These are phyloP conservation scores for Alternaria sp. DNA, from an alignment of 2,329 filamentous ascomycete species.

Conservation along the genomic window DNA sequence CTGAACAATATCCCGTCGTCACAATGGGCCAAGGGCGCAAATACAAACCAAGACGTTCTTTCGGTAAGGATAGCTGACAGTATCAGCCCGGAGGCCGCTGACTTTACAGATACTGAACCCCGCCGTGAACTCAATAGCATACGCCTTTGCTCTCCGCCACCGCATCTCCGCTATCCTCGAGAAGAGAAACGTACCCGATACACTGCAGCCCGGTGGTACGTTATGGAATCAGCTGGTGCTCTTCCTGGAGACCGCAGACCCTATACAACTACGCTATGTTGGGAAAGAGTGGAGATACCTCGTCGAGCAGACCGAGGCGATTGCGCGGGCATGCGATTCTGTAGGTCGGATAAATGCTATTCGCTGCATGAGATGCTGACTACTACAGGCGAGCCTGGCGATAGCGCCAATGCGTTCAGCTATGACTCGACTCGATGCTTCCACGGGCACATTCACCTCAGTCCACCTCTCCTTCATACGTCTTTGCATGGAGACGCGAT, in stretches of 20 bases:
- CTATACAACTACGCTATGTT: slow-evolving; percentile 61
- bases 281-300: slow-evolving; percentile 56
- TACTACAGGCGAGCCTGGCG: slow-evolving; percentile 41
- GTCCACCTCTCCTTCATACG: slow-evolving; percentile 65
- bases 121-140: slow-evolving; percentile 63
- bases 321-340: slow-evolving; percentile 38
- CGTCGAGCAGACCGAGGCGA: slow-evolving; percentile 48
- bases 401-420: slow-evolving; percentile 56
- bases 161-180: slow-evolving; percentile 51
- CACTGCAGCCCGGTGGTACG: slow-evolving; percentile 51
- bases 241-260: slow-evolving; percentile 59
- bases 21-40: slow-evolving; percentile 44
- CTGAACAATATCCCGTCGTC: slow-evolving; percentile 41
- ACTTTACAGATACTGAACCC: slow-evolving; percentile 58
- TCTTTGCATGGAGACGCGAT: slow-evolving; percentile 62
- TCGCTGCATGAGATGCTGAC: slow-evolving; percentile 1
- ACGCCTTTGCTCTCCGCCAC: slow-evolving; percentile 61
- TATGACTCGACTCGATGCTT: slow-evolving; percentile 70
- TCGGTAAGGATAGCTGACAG: slow-evolving; percentile 30
- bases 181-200: slow-evolving; percentile 48
- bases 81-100: slow-evolving; percentile 1
- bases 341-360: slow-evolving; percentile 29
- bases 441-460: slow-evolving; percentile 69
- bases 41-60: slow-evolving; percentile 50
- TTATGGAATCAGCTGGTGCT: slow-evolving; percentile 58